These are phyloP conservation scores for Septoria petroselini DNA, from an alignment of 2,329 filamentous ascomycete species.

Conservation along the genomic window DNA sequence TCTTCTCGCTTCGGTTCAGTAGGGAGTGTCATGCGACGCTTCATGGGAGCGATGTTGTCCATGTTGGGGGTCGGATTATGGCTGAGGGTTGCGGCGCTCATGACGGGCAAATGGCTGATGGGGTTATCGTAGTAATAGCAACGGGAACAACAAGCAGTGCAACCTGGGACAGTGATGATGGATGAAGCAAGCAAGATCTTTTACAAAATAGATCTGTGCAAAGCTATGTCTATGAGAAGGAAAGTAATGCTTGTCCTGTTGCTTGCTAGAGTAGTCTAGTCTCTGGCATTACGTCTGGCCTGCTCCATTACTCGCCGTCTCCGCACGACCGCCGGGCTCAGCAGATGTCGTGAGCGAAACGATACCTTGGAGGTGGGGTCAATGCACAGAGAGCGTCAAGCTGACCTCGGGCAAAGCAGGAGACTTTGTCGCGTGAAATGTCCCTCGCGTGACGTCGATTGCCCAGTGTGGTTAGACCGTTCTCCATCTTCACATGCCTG, in stretches of 20 bases:
- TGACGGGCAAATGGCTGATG: not conserved
- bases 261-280: not conserved
- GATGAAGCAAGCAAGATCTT: too few relatives aligned
- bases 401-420: not conserved
- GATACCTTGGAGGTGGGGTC: not conserved
- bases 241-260: too few relatives aligned
- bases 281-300: not conserved
- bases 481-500: not conserved
- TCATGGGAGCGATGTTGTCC: slow-evolving; percentile 18
- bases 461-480: too few relatives aligned
- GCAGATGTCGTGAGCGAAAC: too few relatives aligned
- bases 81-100: slow-evolving; percentile 10
- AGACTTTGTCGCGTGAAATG: not conserved
- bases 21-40: slow-evolving; percentile 36
- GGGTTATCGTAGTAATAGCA: not conserved
- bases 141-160: not conserved
- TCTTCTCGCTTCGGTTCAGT: slow-evolving; percentile 29
- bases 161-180: not conserved
- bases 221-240: too few relatives aligned
- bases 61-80: slow-evolving; percentile 14
- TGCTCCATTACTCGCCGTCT: not conserved
- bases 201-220: too few relatives aligned
- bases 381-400: not conserved
- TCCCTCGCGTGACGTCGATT: too few relatives aligned
- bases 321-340: too few relatives aligned